Evolutionary conservation across 345 rosid species (phyloP), one percentile per base, ranked within the genome.

Genomic region (Murraya paniculata): DNA sequence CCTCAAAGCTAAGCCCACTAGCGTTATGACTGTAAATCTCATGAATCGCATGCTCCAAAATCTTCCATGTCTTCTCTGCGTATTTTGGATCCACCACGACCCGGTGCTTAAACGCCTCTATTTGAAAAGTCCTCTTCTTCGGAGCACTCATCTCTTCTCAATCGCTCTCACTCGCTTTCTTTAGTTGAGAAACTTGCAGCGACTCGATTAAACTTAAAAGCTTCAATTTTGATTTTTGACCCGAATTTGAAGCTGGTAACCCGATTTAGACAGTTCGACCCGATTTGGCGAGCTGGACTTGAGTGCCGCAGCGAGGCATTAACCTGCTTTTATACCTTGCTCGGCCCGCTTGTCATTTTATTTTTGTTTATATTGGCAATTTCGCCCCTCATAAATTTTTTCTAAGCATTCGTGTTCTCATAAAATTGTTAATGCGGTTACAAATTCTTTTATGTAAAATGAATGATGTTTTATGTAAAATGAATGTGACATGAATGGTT

Each of bases 31-130:
- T 88, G 75, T 90, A 91, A 90, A 90, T 91, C 85, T 91, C 96
- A 65, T 89, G 94, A 78, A 90, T 87, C 66, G 94, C 96, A 76
- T 91, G 91, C 74, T 90, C 96, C 58, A 91, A 83, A 79, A 89
- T 84, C 88, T 81, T 91, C 96, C 96, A 91, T 2, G 96, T 90
- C 87, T 91, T 91, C 48, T 91, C 92, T 22, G 93, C 90, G 80
- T 90, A 91, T 80, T 91, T 91, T 1, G 93, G 96, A 86, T 91
- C 95, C 82, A 87, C 92, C 78, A 90, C 93, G 31, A 91, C 92
- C 72, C 88, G 86, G 74, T 90, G 92, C 87, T 88, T 90, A 82
- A 91, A 91, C 75, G 91, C 96, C 85, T 91, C 92, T 80, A 89
- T 90, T 79, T 89, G 96, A 73, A 91, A 89, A 72, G 81, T 82